These are phyloP conservation scores for Theobroma cacao DNA, from an alignment of 345 rosid genomes.

Conservation along the genomic window DNA sequence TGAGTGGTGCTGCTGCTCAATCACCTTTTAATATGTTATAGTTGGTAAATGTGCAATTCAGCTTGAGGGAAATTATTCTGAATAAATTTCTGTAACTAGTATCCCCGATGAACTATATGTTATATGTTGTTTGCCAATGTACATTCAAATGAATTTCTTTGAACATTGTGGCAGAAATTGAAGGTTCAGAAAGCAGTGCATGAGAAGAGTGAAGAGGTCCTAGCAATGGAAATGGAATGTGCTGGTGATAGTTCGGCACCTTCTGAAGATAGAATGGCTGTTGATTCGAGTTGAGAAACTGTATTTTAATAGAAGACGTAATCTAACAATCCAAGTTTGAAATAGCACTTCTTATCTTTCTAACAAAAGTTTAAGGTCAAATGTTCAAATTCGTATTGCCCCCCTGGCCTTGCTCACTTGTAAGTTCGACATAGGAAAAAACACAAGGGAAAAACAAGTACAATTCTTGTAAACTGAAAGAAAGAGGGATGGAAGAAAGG, in stretches of 20 bases:
- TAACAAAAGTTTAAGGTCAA: background rate
- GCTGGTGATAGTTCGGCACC: slow-evolving; percentile 22
- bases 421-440: too few species aligned
- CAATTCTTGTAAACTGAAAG: background rate
- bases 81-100: background rate
- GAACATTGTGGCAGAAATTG: slow-evolving; percentile 32
- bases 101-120: background rate
- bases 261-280: slow-evolving; percentile 17
- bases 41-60: background rate
- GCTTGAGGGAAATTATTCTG: background rate
- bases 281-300: slow-evolving; percentile 5
- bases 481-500: background rate
- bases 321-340: background rate
- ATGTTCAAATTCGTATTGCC: background rate
- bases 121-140: background rate
- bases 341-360: background rate
- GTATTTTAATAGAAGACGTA: background rate
- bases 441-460: background rate
- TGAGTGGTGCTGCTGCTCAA: background rate
- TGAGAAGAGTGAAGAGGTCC: slow-evolving; percentile 21
- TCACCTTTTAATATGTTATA: background rate
- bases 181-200: slow-evolving; percentile 34
- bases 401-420: background rate
- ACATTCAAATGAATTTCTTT: background rate
- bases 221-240: slow-evolving; percentile 27